Conservation (phyloP, 2,329 filamentous ascomycete species). For the Hypomyces perniciosus region DNA sequence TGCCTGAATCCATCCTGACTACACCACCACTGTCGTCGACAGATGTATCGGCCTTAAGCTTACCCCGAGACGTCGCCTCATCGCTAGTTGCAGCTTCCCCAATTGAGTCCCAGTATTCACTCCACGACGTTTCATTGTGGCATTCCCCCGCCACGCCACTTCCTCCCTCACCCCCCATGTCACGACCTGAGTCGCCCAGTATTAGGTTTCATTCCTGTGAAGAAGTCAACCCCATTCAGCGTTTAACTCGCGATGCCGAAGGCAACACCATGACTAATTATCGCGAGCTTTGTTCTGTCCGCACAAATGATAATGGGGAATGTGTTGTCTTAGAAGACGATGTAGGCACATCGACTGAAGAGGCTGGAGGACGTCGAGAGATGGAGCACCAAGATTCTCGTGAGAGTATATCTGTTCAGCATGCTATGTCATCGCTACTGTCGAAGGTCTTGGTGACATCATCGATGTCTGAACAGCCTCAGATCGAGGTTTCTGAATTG, state of each 20-base stretch:
- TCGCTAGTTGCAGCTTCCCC: conserved; percentile 23
- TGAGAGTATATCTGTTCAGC: background rate
- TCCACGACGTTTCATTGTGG: conserved; percentile 50
- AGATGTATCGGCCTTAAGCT: too few species aligned
- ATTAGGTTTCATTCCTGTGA: background rate
- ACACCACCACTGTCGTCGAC: too few species aligned
- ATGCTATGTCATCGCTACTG: background rate
- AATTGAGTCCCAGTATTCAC: conserved; percentile 39
- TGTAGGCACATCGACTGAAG: too few species aligned
- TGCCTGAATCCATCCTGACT: too few species aligned
- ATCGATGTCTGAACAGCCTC: background rate
- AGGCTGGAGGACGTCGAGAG: background rate
- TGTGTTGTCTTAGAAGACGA: too few species aligned
- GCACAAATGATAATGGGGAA: too few species aligned
- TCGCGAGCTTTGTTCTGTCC: too few species aligned
- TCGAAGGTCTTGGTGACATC: background rate
- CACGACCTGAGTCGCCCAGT: conserved; percentile 31
- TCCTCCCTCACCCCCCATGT: conserved; percentile 37
- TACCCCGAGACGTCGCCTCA: too few species aligned
- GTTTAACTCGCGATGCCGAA: background rate
- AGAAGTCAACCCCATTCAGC: background rate
- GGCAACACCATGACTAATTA: conserved; percentile 13
- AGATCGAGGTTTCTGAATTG: background rate
- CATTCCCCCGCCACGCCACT: conserved; percentile 34
- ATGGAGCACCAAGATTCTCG: conserved; percentile 2